These are phyloP conservation scores for Claviceps quebecensis DNA, from an alignment of 2,329 filamentous ascomycete species.

Conservation along the genomic window DNA sequence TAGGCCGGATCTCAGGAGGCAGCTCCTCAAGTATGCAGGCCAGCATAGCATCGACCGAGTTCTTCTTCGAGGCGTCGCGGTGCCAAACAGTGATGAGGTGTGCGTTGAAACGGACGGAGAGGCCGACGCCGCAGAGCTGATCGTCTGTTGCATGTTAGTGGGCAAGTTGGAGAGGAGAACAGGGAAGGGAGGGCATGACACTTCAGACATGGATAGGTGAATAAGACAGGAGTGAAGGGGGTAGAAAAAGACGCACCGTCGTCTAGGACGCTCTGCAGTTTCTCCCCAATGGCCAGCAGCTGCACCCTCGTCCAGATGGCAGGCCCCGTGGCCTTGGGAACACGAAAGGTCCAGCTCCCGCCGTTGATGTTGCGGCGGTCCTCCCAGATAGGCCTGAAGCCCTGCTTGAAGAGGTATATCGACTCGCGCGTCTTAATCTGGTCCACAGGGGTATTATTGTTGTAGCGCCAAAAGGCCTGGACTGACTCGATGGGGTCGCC, in stretches of 20 bases:
- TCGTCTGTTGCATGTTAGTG: slow-evolving; percentile 38
- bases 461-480: slow-evolving; percentile 74
- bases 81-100: slow-evolving; percentile 90
- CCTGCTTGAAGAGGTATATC: slow-evolving; percentile 66
- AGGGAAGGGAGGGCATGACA: no score
- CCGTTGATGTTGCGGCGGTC: slow-evolving; percentile 76
- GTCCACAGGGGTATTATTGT: slow-evolving; percentile 67
- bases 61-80: slow-evolving; percentile 67
- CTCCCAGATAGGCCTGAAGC: slow-evolving; percentile 67
- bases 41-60: slow-evolving; percentile 62
- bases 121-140: slow-evolving; percentile 79
- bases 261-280: slow-evolving; percentile 59
- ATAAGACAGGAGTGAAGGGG: not conserved
- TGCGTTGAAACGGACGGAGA: slow-evolving; percentile 78
- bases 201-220: not conserved
- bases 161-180: not conserved
- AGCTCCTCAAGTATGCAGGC: slow-evolving; percentile 60
- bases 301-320: slow-evolving; percentile 74
- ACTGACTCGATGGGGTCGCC: slow-evolving; percentile 59
- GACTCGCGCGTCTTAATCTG: slow-evolving; percentile 65
- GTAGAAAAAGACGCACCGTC: slow-evolving; percentile 38
- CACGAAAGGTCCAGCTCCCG: slow-evolving; percentile 84
- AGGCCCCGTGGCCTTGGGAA: slow-evolving; percentile 58
- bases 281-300: slow-evolving; percentile 70
- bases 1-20: slow-evolving; percentile 57